These are phyloP conservation scores for Termitomyces sp. DNA, from an alignment of 768 basidiomycete species.

Conservation along the genomic window DNA sequence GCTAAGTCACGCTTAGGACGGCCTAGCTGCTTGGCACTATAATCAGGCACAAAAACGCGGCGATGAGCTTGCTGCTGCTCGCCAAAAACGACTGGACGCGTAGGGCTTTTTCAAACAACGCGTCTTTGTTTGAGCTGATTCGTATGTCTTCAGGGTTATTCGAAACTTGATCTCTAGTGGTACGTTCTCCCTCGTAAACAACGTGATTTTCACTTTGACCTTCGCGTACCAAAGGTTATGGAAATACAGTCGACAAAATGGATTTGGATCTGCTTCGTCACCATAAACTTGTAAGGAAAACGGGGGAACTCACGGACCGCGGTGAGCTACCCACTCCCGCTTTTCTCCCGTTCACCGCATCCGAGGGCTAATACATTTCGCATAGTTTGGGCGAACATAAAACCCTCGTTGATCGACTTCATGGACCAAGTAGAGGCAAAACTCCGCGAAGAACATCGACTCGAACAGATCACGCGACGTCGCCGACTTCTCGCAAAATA, in stretches of 20 bases:
- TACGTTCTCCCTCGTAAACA: constrained; percentile 1
- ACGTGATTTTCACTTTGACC: background rate
- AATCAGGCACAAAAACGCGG: constrained; percentile 27
- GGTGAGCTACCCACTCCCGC: constrained; percentile 20
- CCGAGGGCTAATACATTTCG: background rate
- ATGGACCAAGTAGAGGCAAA: constrained; percentile 26
- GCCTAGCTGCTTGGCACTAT: constrained; percentile 24
- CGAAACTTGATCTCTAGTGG: constrained; percentile 12
- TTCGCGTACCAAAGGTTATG: constrained; percentile 28
- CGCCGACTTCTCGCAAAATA: constrained; percentile 15
- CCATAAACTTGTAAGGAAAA: constrained; percentile 31
- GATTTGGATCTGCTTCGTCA: constrained; percentile 11
- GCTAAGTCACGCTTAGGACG: constrained; percentile 15
- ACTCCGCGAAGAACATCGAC: constrained; percentile 10
- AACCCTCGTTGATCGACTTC: constrained; percentile 22
- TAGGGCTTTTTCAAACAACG: constrained; percentile 16
- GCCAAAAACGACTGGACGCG: constrained; percentile 30
- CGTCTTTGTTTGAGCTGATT: background rate
- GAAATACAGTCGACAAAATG: constrained; percentile 23
- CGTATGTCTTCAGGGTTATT: constrained; percentile 2
- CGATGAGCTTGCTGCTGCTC: constrained; percentile 27
- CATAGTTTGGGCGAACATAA: constrained; percentile 33
- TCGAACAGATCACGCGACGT: constrained; percentile 13
- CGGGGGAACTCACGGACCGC: constrained; percentile 30
- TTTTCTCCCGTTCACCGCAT: background rate